These are phyloP conservation scores for Zostera marina DNA, from an alignment of 116 monocot species.

Conservation along the genomic window DNA sequence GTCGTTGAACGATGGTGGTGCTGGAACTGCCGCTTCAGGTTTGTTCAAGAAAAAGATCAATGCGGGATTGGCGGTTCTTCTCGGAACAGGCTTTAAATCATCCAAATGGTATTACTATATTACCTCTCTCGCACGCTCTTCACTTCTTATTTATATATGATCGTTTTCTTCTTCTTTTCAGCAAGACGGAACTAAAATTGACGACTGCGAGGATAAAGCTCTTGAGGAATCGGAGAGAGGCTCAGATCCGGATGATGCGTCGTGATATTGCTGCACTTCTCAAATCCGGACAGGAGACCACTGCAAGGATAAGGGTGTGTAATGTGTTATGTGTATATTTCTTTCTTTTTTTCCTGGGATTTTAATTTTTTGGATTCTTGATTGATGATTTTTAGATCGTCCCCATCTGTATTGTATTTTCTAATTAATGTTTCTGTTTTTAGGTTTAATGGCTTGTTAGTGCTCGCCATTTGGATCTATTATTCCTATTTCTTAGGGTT, in stretches of 20 bases:
- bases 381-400: not conserved
- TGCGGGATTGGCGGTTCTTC: not conserved
- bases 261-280: slow-evolving; percentile 62
- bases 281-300: slow-evolving; percentile 40
- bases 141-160: not conserved
- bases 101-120: slow-evolving; percentile 28
- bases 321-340: no score
- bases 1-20: not conserved
- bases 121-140: not conserved
- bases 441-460: not conserved
- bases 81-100: slow-evolving; percentile 32
- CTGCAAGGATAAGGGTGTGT: slow-evolving; percentile 41
- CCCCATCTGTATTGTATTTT: not conserved
- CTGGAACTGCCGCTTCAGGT: slow-evolving; percentile 2
- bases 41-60: slow-evolving; percentile 39
- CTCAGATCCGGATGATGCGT: slow-evolving; percentile 54
- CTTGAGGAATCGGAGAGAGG: slow-evolving; percentile 51
- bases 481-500: not conserved
- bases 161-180: slow-evolving; percentile 4
- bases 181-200: slow-evolving; percentile 61
- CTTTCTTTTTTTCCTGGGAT: not conserved
- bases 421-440: not conserved
- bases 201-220: slow-evolving; percentile 52
- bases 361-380: no score
- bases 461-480: not conserved